Base-by-base conservation (phyloP, 768 basidiomycete genomes). In the Lyophyllum decastes region DNA sequence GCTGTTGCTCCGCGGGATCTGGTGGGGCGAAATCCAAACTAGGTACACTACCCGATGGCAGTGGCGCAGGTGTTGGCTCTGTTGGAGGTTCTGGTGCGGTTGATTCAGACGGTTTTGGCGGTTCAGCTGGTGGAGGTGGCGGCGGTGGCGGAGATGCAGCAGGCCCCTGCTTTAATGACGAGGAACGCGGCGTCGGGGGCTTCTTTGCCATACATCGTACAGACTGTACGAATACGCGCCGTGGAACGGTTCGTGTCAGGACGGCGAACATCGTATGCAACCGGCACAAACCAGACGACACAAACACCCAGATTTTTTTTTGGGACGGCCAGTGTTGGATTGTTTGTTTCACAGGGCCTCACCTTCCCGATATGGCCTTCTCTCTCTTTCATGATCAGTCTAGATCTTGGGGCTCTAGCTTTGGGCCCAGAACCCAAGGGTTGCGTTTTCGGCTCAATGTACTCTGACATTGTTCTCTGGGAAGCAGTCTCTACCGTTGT, bases 21-120 rank as follows among this genome's bases (percentile, higher is more conserved):
- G 78, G 74, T 0, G 87, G 86, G 17, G 85, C 79, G 62, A 90
- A 88, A 70, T 91, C 89, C 19, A 90, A 76, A 53, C 80, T 85
- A 4, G 84, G 82, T 5, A 82, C 59, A 55, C 61, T 70, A 8
- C 68, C 63, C 59, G 60, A 51, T 26, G 57, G 50, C 16, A 64
- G 60, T 41, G 70, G 66, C 38, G 67, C 67, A 40, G 61, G 60
- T 44, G 61, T 35, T 27, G 66, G 57, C n/a, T 41, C 56, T 33
- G 54, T 53, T 9, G 56, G 49, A 14, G 59, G 60, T 40, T 60
- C 54, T 34, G 59, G 54, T 27, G 60, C 35, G n/a, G 62, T 46
- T 11, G 66, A 45, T 17, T 62, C 48, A 10, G 65, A 52, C 22
- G 68, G 40, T 52, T 57, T 38, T 17, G 35, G 35, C 14, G 35